Percentiles rank a stretch among this genome's conserved stretches.
Conservation (phyloP, 306 rosid species). For the Purshia tridentata region DNA sequence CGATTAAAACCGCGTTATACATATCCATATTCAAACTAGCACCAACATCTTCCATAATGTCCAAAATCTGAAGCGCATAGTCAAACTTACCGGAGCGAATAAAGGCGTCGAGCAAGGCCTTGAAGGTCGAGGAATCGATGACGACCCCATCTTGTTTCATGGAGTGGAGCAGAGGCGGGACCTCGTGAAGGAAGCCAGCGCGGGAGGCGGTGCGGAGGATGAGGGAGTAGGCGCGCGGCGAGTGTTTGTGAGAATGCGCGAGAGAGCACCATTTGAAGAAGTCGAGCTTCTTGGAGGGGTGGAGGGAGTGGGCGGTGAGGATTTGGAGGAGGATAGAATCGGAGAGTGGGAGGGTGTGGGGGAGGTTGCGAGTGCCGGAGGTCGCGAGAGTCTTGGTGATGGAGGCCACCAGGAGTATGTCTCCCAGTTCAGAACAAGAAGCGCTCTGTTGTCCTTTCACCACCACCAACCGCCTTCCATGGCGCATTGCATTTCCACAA, state of each 20-base stretch:
- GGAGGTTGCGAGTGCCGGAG: conserved; percentile 55
- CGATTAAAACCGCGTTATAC: conserved; percentile 54
- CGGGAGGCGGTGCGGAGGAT: conserved; percentile 49
- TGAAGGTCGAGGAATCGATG: conserved; percentile 54
- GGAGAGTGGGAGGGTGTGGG: conserved; percentile 45
- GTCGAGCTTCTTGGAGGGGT: conserved; percentile 59
- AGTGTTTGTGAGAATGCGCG: conserved; percentile 28
- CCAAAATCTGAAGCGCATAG: conserved; percentile 53
- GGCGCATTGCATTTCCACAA: conserved; percentile 39
- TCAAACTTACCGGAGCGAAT: conserved; percentile 46
- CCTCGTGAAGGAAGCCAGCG: conserved; percentile 41
- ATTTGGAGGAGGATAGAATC: conserved; percentile 52
- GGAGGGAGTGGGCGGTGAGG: conserved; percentile 49
- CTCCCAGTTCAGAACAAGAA: conserved; percentile 31
- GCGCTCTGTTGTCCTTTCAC: conserved; percentile 18
- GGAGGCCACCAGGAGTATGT: conserved; percentile 59
- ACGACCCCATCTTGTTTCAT: conserved; percentile 53
- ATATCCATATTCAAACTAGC: conserved; percentile 32
- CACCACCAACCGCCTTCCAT: conserved; percentile 35
- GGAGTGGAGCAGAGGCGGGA: conserved; percentile 42
- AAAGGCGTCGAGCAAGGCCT: conserved; percentile 51
- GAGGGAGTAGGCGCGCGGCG: conserved; percentile 46
- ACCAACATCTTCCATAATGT: conserved; percentile 46
- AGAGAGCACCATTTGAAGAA: conserved; percentile 64
- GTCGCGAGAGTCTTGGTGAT: conserved; percentile 53